Percentiles rank a stretch among this genome's conserved stretches.
phyloP scores from a whole-genome alignment of 129 eudicot genomes.

The Flaveria bidentis region DNA sequence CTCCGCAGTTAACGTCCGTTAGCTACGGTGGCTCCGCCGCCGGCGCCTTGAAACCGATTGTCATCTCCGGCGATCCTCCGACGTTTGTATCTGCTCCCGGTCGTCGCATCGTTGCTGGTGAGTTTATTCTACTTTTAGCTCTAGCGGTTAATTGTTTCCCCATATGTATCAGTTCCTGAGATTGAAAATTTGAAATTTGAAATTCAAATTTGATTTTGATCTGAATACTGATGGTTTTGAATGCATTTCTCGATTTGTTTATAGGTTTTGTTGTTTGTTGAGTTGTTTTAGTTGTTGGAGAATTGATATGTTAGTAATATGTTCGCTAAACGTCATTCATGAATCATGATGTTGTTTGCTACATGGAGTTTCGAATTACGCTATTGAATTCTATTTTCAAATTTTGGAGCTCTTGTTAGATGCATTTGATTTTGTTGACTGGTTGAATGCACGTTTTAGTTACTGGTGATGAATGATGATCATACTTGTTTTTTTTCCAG shows the following conservation, averaged over 20 bases:
- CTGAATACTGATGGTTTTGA: not conserved
- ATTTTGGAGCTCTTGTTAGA: not conserved
- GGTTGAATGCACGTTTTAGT: not conserved
- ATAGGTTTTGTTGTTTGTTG: not conserved
- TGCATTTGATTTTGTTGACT: slow-evolving; percentile 18
- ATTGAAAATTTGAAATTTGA: not conserved
- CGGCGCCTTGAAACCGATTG: slow-evolving; percentile 62
- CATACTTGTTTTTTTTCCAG: not conserved
- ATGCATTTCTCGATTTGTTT: not conserved
- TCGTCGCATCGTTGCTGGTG: slow-evolving; percentile 89
- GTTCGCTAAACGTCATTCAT: not conserved
- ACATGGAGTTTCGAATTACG: not conserved
- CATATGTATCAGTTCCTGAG: not conserved
- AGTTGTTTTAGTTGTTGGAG: slow-evolving; percentile 2
- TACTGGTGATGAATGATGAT: slow-evolving; percentile 9
- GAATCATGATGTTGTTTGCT: no score
- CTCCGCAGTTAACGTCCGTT: slow-evolving; percentile 24
- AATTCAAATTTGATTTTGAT: not conserved
- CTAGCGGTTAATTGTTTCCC: not conserved
- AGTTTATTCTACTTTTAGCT: slow-evolving; percentile 11
- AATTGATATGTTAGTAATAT: not conserved
- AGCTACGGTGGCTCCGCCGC: slow-evolving; percentile 12
- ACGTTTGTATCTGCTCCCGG: slow-evolving; percentile 93
- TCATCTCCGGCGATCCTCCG: slow-evolving; percentile 71
- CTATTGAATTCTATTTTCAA: slow-evolving; percentile 15